Evolutionary conservation across 768 basidiomycete species (phyloP).

Genomic region (Boletus fagicola): DNA sequence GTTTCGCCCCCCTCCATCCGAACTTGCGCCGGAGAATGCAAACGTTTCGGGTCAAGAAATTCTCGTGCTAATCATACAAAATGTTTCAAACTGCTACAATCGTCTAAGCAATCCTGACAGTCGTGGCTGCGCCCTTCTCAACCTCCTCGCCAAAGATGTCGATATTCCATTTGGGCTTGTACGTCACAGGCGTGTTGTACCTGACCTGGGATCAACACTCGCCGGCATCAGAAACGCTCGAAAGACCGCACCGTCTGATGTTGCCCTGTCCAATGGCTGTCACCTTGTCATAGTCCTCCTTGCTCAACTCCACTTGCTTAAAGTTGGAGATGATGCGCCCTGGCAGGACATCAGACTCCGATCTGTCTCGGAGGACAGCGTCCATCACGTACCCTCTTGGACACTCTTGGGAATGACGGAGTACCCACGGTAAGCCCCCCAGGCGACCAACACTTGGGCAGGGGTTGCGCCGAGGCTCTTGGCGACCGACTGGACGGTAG

Average conservation of each 20-base stretch:
- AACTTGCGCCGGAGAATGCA: neutral
- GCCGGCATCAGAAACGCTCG: neutral
- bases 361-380: neutral
- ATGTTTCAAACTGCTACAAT: neutral
- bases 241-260: slow-evolving; percentile 31
- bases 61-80: slow-evolving; percentile 1
- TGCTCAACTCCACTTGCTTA: slow-evolving; percentile 63
- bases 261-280: slow-evolving; percentile 40
- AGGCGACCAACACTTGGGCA: slow-evolving; percentile 82
- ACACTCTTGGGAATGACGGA: slow-evolving; percentile 87
- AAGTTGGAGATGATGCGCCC: slow-evolving; percentile 76
- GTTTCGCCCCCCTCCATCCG: neutral
- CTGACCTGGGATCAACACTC: neutral
- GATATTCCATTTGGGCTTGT: slow-evolving; percentile 65
- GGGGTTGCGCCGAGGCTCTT: slow-evolving; percentile 59
- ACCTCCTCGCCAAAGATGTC: slow-evolving; percentile 64
- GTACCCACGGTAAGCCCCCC: slow-evolving; percentile 72
- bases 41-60: neutral
- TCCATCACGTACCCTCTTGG: slow-evolving; percentile 43
- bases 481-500: slow-evolving; percentile 61
- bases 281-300: slow-evolving; percentile 62
- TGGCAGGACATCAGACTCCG: slow-evolving; percentile 9
- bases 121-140: slow-evolving; percentile 42
- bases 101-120: slow-evolving; percentile 33
- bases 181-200: slow-evolving; percentile 63